Evolutionary conservation across 345 rosid species (phyloP), one percentile per base, ranked within the genome.

Genomic region (Clarkia xantiana): DNA sequence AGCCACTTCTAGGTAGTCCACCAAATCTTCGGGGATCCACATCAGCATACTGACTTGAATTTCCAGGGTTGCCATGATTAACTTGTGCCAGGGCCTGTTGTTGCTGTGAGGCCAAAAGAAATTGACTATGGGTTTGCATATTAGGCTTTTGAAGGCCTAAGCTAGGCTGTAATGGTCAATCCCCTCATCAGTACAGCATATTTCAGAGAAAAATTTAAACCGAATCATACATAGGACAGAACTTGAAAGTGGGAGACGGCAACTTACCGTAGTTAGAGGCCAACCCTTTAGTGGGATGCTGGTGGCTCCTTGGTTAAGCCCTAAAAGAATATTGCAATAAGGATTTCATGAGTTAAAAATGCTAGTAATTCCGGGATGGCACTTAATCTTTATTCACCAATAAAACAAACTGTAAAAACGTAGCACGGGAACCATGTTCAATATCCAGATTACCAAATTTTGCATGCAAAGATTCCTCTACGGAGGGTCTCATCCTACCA

Each of bases 221-320:
- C 48, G 40, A 38, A 25, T 6, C 45, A 40, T 29, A 17, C 11
- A 25, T 41, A 49, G 14, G 36, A 49, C 16, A 23, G 54, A 13
- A 2, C 14, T 25, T 14, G 25, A 60, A 36, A n/a, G 36, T 47
- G 40, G 18, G 39, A 45, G n/a, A 15, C 40, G 44, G 44, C 15
- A 55, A 72, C 83, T 72, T 71, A 77, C 83, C n/a, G n/a, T n/a
- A 46, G 79, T 70, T 51, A 77, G 58, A 59, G 87, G 87, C 87
- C 81, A 80, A 16, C 83, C 83, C 71, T 73, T 80, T 56, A 77
- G 64, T 10, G 87, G 83, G 66, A 80, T 73, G 55, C 74, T 62
- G 29, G 75, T 54, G 43, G 66, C 70, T 45, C 87, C 75, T 56
- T 66, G 87, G 61, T 68, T 74, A 47, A 66, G 18, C 43, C 87